Evolutionary conservation across 176 grass and related monocot genomes (phyloP), one percentile per base, ranked within the genome.

Genomic region (Zizania latifolia): DNA sequence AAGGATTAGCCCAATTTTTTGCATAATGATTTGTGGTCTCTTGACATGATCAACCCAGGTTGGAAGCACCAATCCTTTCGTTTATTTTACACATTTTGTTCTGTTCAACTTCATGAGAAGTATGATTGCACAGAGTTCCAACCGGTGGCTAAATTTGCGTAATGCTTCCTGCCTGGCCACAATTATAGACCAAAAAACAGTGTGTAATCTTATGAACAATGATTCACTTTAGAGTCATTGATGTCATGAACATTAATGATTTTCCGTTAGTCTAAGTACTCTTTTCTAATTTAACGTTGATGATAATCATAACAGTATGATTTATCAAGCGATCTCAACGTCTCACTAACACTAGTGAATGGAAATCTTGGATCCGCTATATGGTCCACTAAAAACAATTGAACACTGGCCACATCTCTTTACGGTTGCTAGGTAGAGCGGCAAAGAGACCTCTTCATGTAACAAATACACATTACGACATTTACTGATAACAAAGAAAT

Each of bases 391-490:
- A 48, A 53, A 28, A 19, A 35, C 64, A 59, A 78, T 65, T 56
- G 58, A 62, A 86, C 79, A 68, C 43, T 41, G 62, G 53, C 62
- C 22, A 37, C 48, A 71, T 79, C 51, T 70, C 68, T 90, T 74
- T 90, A 71, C 88, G 86, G 37, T 81, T 83, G 68, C 72, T 85
- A 70, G 38, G 48, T 11, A 22, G 16, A 56, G 14, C 55, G 69
- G 35, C 44, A 0, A n/a, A 16, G 57, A 26, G 61, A 59, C 8
- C 15, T 67, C 26, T 60, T 75, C 62, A 28, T 72, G 80, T 40
- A 5, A 21, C 8, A 53, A 53, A 53, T 53, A 22, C n/a, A 53
- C 48, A 53, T 22, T 22, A 53, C 19, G 48, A 22, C n/a, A 53
- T 53, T 53, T 53, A 79, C 8, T 1, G 48, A 34, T 16, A 56